Evolutionary conservation across 2,329 filamentous ascomycete species (phyloP).

Genomic region (Hypoxylon sp.): DNA sequence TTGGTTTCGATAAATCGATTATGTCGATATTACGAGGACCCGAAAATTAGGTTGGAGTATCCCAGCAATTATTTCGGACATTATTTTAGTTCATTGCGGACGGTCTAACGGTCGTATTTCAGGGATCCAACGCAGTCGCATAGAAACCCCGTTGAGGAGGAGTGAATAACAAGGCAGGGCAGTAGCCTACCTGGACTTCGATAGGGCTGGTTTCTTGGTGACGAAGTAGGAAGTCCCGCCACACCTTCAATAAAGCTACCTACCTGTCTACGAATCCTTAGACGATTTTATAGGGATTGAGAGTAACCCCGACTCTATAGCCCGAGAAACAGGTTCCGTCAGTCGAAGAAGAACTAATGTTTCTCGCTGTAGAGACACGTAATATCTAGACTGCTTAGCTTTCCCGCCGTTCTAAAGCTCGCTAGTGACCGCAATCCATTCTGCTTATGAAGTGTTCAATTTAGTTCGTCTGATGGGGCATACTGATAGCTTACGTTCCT

Average conservation of each 20-base stretch:
- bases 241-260: neutral
- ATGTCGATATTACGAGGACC: neutral
- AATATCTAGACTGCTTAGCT: neutral
- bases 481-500: neutral
- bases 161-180: neutral
- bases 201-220: neutral
- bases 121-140: neutral
- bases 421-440: no score
- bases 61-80: neutral
- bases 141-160: neutral
- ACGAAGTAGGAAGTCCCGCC: neutral
- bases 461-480: neutral
- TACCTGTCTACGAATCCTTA: neutral
- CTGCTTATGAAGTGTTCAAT: no score
- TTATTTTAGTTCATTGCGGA: neutral
- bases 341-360: neutral
- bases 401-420: neutral
- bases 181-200: neutral
- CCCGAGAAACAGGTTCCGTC: neutral
- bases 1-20: neutral
- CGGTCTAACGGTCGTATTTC: neutral
- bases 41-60: slow-evolving; percentile 1
- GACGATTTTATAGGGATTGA: neutral
- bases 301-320: neutral
- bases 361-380: neutral